These are phyloP conservation scores for Bryoerythrophyllum caledonicum DNA, from an alignment of 225 moss, liverwort and hornwort genomes.

Conservation along the genomic window DNA sequence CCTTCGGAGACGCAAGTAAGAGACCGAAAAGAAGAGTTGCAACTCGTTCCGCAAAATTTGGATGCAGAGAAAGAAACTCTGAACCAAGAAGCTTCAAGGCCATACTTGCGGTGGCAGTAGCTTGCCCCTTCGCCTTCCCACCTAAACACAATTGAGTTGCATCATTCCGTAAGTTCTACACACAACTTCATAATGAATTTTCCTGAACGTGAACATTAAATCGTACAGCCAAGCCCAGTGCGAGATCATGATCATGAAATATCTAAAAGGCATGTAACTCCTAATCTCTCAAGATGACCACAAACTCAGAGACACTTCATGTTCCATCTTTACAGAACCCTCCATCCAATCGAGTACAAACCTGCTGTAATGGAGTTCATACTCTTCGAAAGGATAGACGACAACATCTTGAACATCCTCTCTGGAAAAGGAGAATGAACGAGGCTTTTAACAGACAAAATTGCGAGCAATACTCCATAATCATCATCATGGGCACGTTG, in stretches of 20 bases:
- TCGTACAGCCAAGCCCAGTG: conserved; percentile 2
- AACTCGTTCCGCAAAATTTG: conserved; percentile 60
- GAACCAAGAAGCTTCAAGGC: conserved; percentile 64
- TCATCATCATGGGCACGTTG: conserved; percentile 73
- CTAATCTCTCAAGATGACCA: not conserved
- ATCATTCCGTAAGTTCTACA: conserved; percentile 9
- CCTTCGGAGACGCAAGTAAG: conserved; percentile 64
- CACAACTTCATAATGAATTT: not conserved
- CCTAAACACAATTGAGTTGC: conserved; percentile 22
- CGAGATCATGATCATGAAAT: not conserved
- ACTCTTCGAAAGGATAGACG: conserved; percentile 64
- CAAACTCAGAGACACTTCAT: not conserved
- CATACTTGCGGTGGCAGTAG: conserved; percentile 43
- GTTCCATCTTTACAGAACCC: not conserved
- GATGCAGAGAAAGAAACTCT: conserved; percentile 62
- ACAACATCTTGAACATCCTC: conserved; percentile 62
- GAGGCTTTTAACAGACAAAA: conserved; percentile 62
- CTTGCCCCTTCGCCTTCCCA: conserved; percentile 37
- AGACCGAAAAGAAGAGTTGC: conserved; percentile 60
- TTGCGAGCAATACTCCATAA: conserved; percentile 56
- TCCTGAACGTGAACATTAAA: not conserved
- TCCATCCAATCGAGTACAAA: conserved; percentile 20
- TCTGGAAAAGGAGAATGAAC: conserved; percentile 65
- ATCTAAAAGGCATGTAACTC: not conserved
- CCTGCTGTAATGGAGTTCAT: conserved; percentile 45